Percentiles rank a stretch among this genome's conserved stretches.
Evolutionary conservation across 495 filamentous ascomycete species (phyloP).

Genomic region (Penicillium daleae): DNA sequence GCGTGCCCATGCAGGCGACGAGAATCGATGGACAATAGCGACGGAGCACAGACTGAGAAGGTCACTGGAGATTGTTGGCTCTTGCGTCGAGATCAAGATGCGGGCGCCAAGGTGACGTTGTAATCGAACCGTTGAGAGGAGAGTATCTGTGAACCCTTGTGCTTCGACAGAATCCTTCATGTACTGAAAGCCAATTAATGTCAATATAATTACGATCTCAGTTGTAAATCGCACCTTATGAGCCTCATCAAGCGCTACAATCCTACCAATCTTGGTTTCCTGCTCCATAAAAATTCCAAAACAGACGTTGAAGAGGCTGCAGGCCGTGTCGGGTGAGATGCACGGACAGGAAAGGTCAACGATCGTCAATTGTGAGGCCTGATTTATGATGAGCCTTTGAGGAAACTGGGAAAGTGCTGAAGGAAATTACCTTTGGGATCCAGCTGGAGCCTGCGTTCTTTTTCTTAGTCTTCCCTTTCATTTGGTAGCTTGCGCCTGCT

Average conservation of each 20-base stretch:
- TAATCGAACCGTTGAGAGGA: conserved; percentile 66
- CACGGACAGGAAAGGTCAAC: conserved; percentile 77
- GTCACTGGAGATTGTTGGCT: conserved; percentile 71
- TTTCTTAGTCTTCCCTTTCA: conserved; percentile 9
- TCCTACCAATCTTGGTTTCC: conserved; percentile 39
- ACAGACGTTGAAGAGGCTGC: conserved; percentile 70
- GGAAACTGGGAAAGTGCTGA: too few species aligned
- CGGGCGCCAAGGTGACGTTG: conserved; percentile 71
- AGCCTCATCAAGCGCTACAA: conserved; percentile 64
- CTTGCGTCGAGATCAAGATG: conserved; percentile 76
- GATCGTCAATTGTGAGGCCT: conserved; percentile 67
- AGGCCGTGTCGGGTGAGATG: conserved; percentile 66
- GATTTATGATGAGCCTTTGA: neutral
- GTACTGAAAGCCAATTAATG: conserved; percentile 40
- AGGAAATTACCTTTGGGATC: conserved; percentile 15
- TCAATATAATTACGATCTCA: neutral
- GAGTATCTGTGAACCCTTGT: conserved; percentile 59
- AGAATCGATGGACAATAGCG: conserved; percentile 76
- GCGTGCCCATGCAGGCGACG: conserved; percentile 67
- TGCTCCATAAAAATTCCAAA: conserved; percentile 63
- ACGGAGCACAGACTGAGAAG: conserved; percentile 74
- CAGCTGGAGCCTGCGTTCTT: conserved; percentile 11
- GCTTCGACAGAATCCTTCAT: conserved; percentile 51
- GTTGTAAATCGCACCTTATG: conserved; percentile 50
- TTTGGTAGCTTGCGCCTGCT: neutral